Evolutionary conservation across 805 yeast species (phyloP), one percentile per base, ranked within the genome.

Genomic region (Kazachstania taianensis): DNA sequence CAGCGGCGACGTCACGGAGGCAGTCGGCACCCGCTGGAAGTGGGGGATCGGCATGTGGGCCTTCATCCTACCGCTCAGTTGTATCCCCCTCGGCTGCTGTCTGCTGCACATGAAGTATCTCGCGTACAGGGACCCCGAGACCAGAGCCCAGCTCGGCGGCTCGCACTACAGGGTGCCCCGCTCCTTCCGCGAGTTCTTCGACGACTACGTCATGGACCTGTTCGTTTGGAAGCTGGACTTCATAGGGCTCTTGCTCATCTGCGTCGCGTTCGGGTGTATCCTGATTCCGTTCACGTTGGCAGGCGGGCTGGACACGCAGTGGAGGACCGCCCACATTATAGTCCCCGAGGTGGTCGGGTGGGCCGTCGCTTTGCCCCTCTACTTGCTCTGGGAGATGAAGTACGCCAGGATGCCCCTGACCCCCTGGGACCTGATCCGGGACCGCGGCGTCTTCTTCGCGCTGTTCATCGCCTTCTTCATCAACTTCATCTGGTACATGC

Each of bases 231-330:
- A 68, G 44, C 52, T 78, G 30, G 87, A 80, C 48, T 52, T 75
- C 12, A 52, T 75, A 35, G 89, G 87, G 16, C 49, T 74, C 23
- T 46, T 78, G n/a, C 58, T 76, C 19, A 44, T 76, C 32, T 61
- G 70, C 39, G 68, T 69, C n/a, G 66, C 71, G 2, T 66, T 80
- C 29, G 81, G 80, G 22, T 66, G 74, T 37, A 65, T 80, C 30
- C 64, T 80, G 44, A 70, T 73, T 28, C 86, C 89, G 8, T 68
- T 80, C 45, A 78, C 86, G 5, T 55, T 81, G 22, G 83, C 81
- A 7, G 83, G 81, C 41, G 81, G 82, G 33, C 44, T 57, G 25
- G 33, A 51, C 2, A 45, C 58, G 2, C 59, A 66, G 39, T 80
- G 87, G 87, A 48, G 59, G 38, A 60, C 62, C 37, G 84, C 71